Conservation (phyloP, 2,329 filamentous ascomycete species). For the Tolypocladium ophioglossoides region DNA sequence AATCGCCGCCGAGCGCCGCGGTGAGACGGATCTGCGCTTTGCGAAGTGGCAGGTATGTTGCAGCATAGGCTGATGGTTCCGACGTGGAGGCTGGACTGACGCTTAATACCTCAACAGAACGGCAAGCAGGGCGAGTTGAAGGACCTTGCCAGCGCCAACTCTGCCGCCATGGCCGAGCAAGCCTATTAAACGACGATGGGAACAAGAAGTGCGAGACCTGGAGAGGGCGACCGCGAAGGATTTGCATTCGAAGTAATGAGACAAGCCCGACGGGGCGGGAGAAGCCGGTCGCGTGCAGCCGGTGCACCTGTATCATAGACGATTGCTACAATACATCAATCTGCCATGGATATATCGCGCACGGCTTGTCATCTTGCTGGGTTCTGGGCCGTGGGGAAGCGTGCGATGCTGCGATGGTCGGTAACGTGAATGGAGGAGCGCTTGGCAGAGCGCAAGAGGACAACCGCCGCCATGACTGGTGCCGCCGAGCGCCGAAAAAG, state of each 20-base stretch:
- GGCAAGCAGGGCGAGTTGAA: conserved; percentile 89
- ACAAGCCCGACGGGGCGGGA: conserved; percentile 11
- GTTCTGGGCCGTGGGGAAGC: background rate
- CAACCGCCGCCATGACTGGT: background rate
- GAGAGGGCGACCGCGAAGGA: conserved; percentile 1
- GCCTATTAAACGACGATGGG: conserved; percentile 15
- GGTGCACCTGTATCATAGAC: conserved; percentile 22
- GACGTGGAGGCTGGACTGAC: conserved; percentile 9
- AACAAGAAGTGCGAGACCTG: background rate
- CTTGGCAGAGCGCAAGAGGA: too few species aligned
- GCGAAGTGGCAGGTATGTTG: conserved; percentile 79
- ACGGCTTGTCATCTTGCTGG: background rate
- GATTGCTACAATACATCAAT: conserved; percentile 21
- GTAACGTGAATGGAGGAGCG: too few species aligned
- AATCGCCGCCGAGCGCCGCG: conserved; percentile 77
- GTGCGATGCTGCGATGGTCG: background rate
- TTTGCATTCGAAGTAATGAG: conserved; percentile 7
- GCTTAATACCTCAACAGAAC: conserved; percentile 51
- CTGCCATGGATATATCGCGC: conserved; percentile 5
- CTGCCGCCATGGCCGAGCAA: conserved; percentile 25
- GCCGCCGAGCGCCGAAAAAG: background rate
- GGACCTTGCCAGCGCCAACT: conserved; percentile 53
- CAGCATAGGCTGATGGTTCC: background rate
- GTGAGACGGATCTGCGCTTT: conserved; percentile 81
- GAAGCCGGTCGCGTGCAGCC: conserved; percentile 12